Conservation (phyloP, 148 eudicot genomes). For the Rhododendron molle region DNA sequence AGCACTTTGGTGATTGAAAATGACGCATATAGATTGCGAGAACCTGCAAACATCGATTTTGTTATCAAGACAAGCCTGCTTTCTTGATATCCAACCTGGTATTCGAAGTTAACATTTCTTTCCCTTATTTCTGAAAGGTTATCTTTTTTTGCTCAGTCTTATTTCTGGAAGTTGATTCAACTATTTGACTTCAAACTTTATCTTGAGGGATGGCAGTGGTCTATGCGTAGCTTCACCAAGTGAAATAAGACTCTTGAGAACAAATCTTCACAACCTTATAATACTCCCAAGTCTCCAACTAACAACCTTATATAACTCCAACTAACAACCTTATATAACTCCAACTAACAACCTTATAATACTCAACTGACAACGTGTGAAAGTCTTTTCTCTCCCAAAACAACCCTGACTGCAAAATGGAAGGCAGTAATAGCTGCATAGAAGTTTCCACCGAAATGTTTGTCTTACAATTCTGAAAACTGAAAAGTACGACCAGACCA, state of each 20-base stretch:
- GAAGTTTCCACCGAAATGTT: not conserved
- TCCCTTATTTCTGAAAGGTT: not conserved
- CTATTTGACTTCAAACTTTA: not conserved
- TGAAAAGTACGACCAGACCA: not conserved
- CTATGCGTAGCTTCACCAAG: not conserved
- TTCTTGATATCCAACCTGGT: constrained; percentile 7
- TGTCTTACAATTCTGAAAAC: not conserved
- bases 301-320: not conserved
- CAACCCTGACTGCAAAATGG: not conserved
- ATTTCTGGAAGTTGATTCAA: not conserved
- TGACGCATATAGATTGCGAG: constrained; percentile 28
- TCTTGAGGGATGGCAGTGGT: not conserved
- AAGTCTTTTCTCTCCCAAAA: not conserved
- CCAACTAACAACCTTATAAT: not conserved
- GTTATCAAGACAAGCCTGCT: constrained; percentile 29
- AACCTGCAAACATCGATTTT: constrained; percentile 50
- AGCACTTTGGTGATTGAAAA: constrained; percentile 34
- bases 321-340: not conserved
- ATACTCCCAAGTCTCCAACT: not conserved
- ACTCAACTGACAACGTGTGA: not conserved
- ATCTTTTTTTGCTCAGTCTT: not conserved
- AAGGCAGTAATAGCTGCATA: not conserved
- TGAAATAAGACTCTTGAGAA: not conserved
- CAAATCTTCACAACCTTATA: not conserved
- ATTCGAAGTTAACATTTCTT: not conserved